These are phyloP conservation scores for Amanita rubescens DNA, from an alignment of 768 basidiomycete genomes.

Conservation along the genomic window DNA sequence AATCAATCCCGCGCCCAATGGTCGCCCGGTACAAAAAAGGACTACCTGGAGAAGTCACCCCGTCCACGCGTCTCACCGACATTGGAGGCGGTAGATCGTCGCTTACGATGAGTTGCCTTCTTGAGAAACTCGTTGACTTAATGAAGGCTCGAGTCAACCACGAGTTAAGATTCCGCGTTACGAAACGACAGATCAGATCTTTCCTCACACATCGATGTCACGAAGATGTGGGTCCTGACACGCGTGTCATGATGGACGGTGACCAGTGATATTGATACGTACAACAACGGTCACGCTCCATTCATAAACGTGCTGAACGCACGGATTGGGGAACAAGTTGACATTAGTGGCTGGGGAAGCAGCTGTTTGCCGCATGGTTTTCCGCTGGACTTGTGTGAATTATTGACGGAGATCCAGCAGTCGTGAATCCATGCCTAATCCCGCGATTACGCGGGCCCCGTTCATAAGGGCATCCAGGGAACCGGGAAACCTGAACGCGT, in stretches of 20 bases:
- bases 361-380: background rate
- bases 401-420: background rate
- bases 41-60: background rate
- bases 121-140: slow-evolving; percentile 6
- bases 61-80: background rate
- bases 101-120: background rate
- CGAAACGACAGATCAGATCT: background rate
- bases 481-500: background rate
- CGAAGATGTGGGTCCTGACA: background rate
- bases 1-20: background rate
- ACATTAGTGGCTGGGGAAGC: background rate
- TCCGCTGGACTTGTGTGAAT: background rate
- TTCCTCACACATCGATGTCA: background rate
- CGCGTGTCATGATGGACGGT: background rate
- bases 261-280: no score
- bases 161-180: background rate
- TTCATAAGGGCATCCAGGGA: background rate
- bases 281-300: background rate
- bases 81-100: background rate
- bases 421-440: background rate
- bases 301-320: slow-evolving; percentile 3
- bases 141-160: slow-evolving; percentile 1
- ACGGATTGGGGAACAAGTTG: background rate
- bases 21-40: background rate
- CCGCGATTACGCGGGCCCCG: slow-evolving; percentile 1